Conservation (phyloP, 768 basidiomycete species). For the Cystobasidiopsis lactophilus region DNA sequence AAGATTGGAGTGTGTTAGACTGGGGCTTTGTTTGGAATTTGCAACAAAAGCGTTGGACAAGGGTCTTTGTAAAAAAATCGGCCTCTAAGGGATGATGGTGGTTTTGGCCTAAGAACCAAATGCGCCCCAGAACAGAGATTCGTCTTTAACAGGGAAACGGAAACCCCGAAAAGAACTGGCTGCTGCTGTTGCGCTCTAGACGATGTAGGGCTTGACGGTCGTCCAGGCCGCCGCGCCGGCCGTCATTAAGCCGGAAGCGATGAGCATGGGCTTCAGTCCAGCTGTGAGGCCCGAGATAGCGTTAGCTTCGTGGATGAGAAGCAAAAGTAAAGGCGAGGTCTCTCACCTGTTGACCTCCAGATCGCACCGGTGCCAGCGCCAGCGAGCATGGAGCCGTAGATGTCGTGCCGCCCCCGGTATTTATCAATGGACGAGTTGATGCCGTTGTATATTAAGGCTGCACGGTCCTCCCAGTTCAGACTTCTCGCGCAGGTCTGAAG, state of each 20-base stretch:
- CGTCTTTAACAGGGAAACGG: no score
- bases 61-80: no score
- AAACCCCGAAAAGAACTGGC: no score
- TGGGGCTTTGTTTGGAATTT: no score
- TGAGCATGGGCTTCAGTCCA: constrained; percentile 70
- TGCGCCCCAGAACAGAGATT: no score
- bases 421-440: constrained; percentile 85
- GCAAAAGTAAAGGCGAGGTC: no score
- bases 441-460: constrained; percentile 87
- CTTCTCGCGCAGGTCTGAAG: constrained; percentile 1
- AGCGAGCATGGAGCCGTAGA: constrained; percentile 71
- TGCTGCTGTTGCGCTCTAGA: no score
- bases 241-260: constrained; percentile 71
- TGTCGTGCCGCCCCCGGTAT: constrained; percentile 75
- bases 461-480: not conserved
- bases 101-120: no score
- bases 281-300: constrained; percentile 33
- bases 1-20: no score
- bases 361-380: constrained; percentile 74
- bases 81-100: no score
- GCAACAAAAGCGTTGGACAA: no score
- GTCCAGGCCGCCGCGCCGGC: constrained; percentile 83
- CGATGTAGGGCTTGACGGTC: constrained; percentile 67
- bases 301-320: no score
- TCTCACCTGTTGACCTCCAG: constrained; percentile 81